phyloP scores from a whole-genome alignment of 306 rosid species.

The Potentilla sterilis region DNA sequence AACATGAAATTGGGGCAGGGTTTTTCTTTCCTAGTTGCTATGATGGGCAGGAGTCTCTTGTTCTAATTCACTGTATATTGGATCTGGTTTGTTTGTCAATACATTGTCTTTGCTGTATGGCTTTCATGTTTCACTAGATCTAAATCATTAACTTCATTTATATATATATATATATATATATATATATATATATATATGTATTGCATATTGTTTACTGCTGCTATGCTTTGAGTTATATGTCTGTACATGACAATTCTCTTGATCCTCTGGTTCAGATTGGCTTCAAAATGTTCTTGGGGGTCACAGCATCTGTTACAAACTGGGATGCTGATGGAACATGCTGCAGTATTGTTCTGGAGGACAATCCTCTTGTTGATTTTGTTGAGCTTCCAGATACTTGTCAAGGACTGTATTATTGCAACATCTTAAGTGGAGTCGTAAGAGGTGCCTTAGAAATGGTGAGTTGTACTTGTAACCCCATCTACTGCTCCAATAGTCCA shows the following conservation, averaged over 20 bases:
- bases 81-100: background rate
- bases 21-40: background rate
- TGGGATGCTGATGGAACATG: slow-evolving; percentile 97
- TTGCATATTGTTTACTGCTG: background rate
- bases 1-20: background rate
- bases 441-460: slow-evolving; percentile 99
- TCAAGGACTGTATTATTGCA: slow-evolving; percentile 95
- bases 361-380: slow-evolving; percentile 93
- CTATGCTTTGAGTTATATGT: background rate
- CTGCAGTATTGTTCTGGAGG: slow-evolving; percentile 92
- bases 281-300: slow-evolving; percentile 93
- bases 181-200: background rate
- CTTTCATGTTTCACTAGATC: background rate
- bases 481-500: slow-evolving; percentile 1
- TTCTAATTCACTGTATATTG: background rate
- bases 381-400: slow-evolving; percentile 97
- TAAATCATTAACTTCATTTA: background rate
- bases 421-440: slow-evolving; percentile 86
- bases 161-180: background rate
- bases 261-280: slow-evolving; percentile 59
- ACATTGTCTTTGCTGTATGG: background rate
- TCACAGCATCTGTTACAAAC: slow-evolving; percentile 84
- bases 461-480: slow-evolving; percentile 30
- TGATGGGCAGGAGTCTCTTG: background rate
- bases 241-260: background rate